Conservation (phyloP, 805 yeast genomes). For the Candida maris region DNA sequence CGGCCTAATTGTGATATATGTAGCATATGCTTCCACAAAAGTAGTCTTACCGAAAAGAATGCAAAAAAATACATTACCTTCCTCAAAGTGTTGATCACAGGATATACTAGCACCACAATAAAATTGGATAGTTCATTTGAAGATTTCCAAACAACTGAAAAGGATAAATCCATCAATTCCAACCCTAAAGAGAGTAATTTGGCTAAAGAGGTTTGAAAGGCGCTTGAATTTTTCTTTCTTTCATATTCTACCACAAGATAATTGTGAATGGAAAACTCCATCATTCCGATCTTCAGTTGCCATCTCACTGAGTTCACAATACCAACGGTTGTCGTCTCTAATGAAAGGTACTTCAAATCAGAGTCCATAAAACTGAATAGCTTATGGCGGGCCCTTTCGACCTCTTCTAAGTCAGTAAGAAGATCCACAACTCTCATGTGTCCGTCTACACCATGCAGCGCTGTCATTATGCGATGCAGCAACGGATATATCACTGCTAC, state of each 20-base stretch:
- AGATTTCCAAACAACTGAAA: neutral
- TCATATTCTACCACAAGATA: neutral
- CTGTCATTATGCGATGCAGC: constrained; percentile 19
- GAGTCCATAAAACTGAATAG: neutral
- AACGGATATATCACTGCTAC: constrained; percentile 16
- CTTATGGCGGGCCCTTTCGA: neutral
- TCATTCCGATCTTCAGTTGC: too few species aligned
- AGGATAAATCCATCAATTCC: neutral
- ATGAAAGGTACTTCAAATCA: neutral
- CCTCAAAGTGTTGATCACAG: constrained; percentile 6
- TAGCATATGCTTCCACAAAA: constrained; percentile 4
- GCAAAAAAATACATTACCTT: constrained; percentile 13
- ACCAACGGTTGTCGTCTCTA: neutral
- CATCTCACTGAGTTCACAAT: too few species aligned
- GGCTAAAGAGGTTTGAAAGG: neutral
- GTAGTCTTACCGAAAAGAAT: constrained; percentile 11
- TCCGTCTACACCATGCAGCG: constrained; percentile 17
- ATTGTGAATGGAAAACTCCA: too few species aligned
- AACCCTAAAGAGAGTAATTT: neutral
- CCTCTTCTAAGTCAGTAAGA: constrained; percentile 10
- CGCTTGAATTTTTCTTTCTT: neutral
- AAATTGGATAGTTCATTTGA: constrained; percentile 8
- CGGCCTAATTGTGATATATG: neutral
- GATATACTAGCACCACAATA: constrained; percentile 6
- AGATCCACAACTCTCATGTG: constrained; percentile 24